Conservation (phyloP, 495 filamentous ascomycete genomes). For the Xylaria grammica region DNA sequence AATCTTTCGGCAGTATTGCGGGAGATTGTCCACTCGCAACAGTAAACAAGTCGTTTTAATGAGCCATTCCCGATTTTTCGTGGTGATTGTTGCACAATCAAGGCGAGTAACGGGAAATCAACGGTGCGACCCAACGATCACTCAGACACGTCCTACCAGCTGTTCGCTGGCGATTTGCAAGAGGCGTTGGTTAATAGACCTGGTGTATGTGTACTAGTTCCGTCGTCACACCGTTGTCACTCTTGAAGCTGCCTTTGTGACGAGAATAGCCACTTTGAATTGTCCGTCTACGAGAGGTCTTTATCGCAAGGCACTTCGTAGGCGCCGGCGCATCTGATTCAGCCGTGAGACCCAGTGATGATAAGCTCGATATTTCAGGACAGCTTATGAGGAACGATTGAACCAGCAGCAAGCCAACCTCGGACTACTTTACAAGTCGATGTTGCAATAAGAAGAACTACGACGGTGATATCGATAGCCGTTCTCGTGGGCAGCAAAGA, state of each 20-base stretch:
- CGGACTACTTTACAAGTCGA: conserved; percentile 7
- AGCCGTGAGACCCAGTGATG: neutral
- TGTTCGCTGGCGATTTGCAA: neutral
- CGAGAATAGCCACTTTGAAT: neutral
- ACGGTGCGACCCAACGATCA: conserved; percentile 7
- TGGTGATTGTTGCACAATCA: conserved; percentile 6
- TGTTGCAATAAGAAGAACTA: neutral
- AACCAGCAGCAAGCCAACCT: neutral
- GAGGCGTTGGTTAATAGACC: neutral
- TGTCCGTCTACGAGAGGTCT: conserved; percentile 2
- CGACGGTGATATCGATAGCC: neutral
- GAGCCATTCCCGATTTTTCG: neutral
- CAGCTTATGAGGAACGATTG: neutral
- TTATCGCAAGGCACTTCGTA: conserved; percentile 3
- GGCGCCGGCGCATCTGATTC: neutral
- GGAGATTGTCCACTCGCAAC: conserved; percentile 5
- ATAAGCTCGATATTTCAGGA: neutral
- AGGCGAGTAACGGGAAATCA: conserved; percentile 11
- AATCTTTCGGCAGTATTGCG: neutral
- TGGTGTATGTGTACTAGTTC: neutral
- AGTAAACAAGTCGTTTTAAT: no score
- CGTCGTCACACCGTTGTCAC: neutral
- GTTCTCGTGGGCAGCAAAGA: conserved; percentile 2
- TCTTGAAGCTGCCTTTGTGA: conserved; percentile 1
- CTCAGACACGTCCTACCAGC: neutral